A percentile compares a stretch with the other conserved stretches of the same genome.
phyloP scores from a whole-genome alignment of 495 filamentous ascomycete genomes.

The Aspergillus egyptiacus region DNA sequence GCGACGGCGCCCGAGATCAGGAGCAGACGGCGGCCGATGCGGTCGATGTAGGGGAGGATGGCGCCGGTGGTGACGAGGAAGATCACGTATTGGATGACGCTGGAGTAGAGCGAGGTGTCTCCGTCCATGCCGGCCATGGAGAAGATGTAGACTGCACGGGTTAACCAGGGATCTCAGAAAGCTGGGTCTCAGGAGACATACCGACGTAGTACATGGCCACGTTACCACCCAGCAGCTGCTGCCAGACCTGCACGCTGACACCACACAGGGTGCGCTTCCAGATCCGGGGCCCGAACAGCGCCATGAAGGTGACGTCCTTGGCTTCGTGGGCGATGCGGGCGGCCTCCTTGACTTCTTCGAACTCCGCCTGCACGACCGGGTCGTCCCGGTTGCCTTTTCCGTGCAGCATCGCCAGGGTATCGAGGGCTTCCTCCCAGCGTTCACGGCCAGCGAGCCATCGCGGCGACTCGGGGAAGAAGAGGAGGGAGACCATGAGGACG shows the following conservation, averaged over 20 bases:
- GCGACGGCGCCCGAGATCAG: slow-evolving; percentile 62
- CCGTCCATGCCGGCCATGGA: slow-evolving; percentile 56
- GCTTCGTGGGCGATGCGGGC: slow-evolving; percentile 43
- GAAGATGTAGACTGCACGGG: slow-evolving; percentile 66
- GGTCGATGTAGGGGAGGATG: slow-evolving; percentile 68
- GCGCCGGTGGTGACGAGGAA: slow-evolving; percentile 65
- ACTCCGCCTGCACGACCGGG: slow-evolving; percentile 64
- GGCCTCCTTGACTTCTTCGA: slow-evolving; percentile 65
- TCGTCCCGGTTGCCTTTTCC: slow-evolving; percentile 57
- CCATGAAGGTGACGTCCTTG: slow-evolving; percentile 55
- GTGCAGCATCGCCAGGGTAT: slow-evolving; percentile 64
- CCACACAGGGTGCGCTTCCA: slow-evolving; percentile 69
- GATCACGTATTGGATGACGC: slow-evolving; percentile 67
- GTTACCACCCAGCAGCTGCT: slow-evolving; percentile 66
- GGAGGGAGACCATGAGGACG: slow-evolving; percentile 56
- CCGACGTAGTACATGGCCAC: slow-evolving; percentile 69
- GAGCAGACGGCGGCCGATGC: slow-evolving; percentile 63
- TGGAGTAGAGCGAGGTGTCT: slow-evolving; percentile 61
- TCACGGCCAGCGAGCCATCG: slow-evolving; percentile 68
- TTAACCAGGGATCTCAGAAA: too few relatives aligned
- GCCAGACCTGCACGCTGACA: slow-evolving; percentile 59
- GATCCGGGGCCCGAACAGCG: slow-evolving; percentile 54
- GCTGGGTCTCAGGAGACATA: too few relatives aligned
- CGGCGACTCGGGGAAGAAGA: slow-evolving; percentile 67
- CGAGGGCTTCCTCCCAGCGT: slow-evolving; percentile 60